A percentile compares a stretch with the other conserved stretches of the same genome.
Evolutionary conservation across 2,329 filamentous ascomycete species (phyloP).

Genomic region (Chalaropsis thielavioides): DNA sequence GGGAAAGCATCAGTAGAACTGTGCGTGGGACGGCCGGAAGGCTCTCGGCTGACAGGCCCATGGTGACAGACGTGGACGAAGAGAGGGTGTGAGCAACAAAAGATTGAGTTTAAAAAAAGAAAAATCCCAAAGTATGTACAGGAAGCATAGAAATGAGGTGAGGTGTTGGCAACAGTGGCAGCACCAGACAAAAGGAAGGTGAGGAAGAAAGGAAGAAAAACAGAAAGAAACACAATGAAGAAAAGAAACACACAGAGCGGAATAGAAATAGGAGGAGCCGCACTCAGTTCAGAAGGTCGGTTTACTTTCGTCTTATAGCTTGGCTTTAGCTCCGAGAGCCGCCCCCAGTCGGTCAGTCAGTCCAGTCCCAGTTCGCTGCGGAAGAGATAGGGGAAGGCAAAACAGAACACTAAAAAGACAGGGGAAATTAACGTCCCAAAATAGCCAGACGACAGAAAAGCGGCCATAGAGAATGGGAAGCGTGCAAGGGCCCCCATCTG

Average conservation of each 20-base stretch:
- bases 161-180: neutral
- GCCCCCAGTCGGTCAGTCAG: neutral
- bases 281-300: neutral
- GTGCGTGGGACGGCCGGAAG: slow-evolving; percentile 8
- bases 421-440: slow-evolving; percentile 7
- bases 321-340: neutral
- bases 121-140: neutral
- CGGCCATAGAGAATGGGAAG: neutral
- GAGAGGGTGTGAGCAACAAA: neutral
- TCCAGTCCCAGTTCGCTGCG: neutral
- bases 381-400: neutral
- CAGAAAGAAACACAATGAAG: neutral
- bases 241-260: neutral
- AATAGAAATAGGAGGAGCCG: neutral
- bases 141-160: neutral
- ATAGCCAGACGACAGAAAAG: neutral
- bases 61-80: neutral
- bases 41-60: slow-evolving; percentile 10
- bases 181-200: neutral
- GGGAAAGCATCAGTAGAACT: slow-evolving; percentile 13
- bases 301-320: slow-evolving; percentile 8
- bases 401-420: slow-evolving; percentile 1
- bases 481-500: slow-evolving; percentile 2
- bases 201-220: neutral
- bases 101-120: neutral